A percentile compares a stretch with the other conserved stretches of the same genome.
These are phyloP conservation scores for Fusarium sp. DNA, from an alignment of 2,329 filamentous ascomycete species.

Conservation along the genomic window DNA sequence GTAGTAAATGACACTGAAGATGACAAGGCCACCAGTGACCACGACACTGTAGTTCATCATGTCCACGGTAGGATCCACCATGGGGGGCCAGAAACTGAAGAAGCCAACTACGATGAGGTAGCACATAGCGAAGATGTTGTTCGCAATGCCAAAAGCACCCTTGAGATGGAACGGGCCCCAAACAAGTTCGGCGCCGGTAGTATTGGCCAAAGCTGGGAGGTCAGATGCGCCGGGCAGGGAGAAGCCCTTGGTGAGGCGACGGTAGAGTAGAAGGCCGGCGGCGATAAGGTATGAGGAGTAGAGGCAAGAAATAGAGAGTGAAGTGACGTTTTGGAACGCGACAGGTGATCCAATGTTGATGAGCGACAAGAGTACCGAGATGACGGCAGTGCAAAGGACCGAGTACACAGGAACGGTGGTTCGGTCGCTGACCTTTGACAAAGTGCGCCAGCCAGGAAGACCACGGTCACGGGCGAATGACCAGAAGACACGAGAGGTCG, in stretches of 20 bases:
- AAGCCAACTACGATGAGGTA: slow-evolving; percentile 66
- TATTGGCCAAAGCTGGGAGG: slow-evolving; percentile 44
- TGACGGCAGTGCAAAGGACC: slow-evolving; percentile 39
- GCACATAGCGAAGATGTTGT: slow-evolving; percentile 62
- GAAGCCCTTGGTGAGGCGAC: slow-evolving; percentile 43
- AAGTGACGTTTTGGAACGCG: slow-evolving; percentile 45
- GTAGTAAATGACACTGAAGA: slow-evolving; percentile 60
- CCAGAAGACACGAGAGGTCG: slow-evolving; percentile 66
- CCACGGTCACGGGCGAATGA: slow-evolving; percentile 55
- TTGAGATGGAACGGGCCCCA: slow-evolving; percentile 67
- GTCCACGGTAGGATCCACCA: slow-evolving; percentile 40
- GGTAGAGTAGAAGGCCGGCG: slow-evolving; percentile 41
- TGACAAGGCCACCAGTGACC: slow-evolving; percentile 52
- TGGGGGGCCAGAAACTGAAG: slow-evolving; percentile 62
- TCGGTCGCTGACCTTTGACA: slow-evolving; percentile 41
- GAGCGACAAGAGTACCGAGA: slow-evolving; percentile 45
- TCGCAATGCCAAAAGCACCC: slow-evolving; percentile 59
- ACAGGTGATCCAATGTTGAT: slow-evolving; percentile 48
- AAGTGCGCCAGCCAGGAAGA: slow-evolving; percentile 43
- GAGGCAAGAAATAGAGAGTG: slow-evolving; percentile 44
- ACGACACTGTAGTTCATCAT: slow-evolving; percentile 60
- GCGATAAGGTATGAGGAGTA: slow-evolving; percentile 46
- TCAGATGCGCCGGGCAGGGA: slow-evolving; percentile 33
- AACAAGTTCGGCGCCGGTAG: slow-evolving; percentile 42
- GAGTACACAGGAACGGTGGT: slow-evolving; percentile 45